A percentile compares a stretch with the other conserved stretches of the same genome.
Evolutionary conservation across 78 protist genomes (phyloP).

Genomic region (Carpediemonas membranifera): DNA sequence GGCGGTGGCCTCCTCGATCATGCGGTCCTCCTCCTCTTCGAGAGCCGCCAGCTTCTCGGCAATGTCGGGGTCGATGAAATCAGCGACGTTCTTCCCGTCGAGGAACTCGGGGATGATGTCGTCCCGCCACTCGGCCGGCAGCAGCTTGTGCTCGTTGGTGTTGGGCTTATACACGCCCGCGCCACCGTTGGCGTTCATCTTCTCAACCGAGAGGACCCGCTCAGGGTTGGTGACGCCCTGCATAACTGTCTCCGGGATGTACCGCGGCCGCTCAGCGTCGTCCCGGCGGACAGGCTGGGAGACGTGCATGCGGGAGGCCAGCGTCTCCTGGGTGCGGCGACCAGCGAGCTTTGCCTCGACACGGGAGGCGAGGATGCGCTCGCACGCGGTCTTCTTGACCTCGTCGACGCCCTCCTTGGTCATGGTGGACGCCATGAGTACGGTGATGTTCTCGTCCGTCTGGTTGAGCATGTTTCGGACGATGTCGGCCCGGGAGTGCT

Average conservation of each 20-base stretch:
- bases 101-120: conserved; percentile 92
- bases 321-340: background rate
- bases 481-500: conserved; percentile 27
- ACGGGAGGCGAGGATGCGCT: conserved; percentile 57
- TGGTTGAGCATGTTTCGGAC: background rate
- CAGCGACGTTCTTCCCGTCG: conserved; percentile 73
- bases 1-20: background rate
- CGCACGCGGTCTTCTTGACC: conserved; percentile 78
- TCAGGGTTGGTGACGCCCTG: background rate
- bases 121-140: conserved; percentile 64
- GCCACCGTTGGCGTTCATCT: background rate
- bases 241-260: conserved; percentile 26
- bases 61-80: conserved; percentile 31
- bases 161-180: background rate
- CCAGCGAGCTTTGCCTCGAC: conserved; percentile 55
- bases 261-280: background rate
- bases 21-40: conserved; percentile 2
- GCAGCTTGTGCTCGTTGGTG: conserved; percentile 15
- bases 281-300: conserved; percentile 68
- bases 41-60: conserved; percentile 1
- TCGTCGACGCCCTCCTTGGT: conserved; percentile 68
- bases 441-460: background rate
- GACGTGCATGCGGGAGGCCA: conserved; percentile 55
- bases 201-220: background rate
- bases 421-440: conserved; percentile 48